A percentile compares a stretch with the other conserved stretches of the same genome.
Conservation (phyloP, 139 green algal genomes). For the Pseudopediastrum boryanum region DNA sequence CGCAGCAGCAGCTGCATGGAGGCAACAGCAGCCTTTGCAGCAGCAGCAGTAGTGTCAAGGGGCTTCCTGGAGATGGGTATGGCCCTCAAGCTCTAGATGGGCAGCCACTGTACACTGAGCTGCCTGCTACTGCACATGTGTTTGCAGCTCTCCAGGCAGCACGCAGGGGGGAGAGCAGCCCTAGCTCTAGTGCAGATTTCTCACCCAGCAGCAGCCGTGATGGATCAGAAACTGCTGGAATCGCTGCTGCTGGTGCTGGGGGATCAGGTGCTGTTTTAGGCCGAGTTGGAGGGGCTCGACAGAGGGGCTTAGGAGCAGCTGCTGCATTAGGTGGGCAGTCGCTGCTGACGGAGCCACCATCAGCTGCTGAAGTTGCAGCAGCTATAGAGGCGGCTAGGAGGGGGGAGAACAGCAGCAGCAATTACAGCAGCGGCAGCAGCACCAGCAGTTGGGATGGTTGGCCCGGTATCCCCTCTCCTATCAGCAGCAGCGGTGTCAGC, state of each 20-base stretch:
- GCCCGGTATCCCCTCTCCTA: too few relatives aligned
- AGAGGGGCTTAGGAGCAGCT: too few relatives aligned
- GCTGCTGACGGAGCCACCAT: neutral
- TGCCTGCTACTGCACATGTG: neutral
- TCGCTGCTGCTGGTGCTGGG: too few relatives aligned
- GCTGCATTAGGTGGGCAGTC: neutral
- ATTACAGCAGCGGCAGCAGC: neutral
- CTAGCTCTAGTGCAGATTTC: neutral
- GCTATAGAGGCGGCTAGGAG: neutral
- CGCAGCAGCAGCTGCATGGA: neutral
- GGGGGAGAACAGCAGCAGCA: conserved; percentile 3
- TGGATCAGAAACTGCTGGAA: too few relatives aligned
- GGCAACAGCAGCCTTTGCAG: neutral
- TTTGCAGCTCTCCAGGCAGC: neutral
- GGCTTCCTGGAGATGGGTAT: neutral
- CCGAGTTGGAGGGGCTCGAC: too few relatives aligned
- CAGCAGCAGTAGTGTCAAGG: neutral
- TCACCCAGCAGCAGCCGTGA: neutral
- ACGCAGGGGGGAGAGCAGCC: conserved; percentile 6
- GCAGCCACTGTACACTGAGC: neutral
- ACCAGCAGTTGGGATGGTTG: too few relatives aligned
- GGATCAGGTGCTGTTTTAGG: too few relatives aligned
- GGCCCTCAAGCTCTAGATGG: neutral
- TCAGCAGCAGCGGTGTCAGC: too few relatives aligned
- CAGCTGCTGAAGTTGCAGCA: neutral